Evolutionary conservation across 257 asterid genomes (phyloP), one percentile per base, ranked within the genome.

Genomic region (Fraxinus pennsylvanica): DNA sequence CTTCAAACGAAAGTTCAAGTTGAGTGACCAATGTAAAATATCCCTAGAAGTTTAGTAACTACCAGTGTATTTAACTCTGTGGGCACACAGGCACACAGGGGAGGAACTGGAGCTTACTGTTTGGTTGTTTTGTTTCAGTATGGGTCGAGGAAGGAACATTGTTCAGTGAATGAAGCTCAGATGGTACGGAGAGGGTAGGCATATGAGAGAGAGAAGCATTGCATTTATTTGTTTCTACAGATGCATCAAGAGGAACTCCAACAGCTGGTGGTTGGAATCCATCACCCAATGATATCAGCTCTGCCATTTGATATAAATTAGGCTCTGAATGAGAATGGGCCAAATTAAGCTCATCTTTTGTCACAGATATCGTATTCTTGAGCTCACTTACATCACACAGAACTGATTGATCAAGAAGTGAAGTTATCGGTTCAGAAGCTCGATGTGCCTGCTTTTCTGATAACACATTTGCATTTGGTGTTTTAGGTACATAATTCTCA

Each of bases 161-260:
- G 74, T 81, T 78, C 21, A 85, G 61, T 25, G 94, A 82, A 72
- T 89, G 84, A 57, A 86, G 75, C 84, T 91, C 98, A 9, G 94
- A 86, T 4, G 85, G 87, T 39, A 80, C 81, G 33, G 86, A 78
- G 57, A 86, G 75, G 72, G 90, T 85, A 6, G 89, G 86, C 81
- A 84, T 82, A 74, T 83, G 87, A 75, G 88, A 73, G 38, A 73
- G 78, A 73, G 84, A 68, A 78, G 70, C 75, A 63, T 33, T 74
- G 35, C 82, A 43, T 39, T 68, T 80, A 21, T 78, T 43, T 74
- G 65, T 72, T 76, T 81, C 94, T 13, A 57, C 72, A 4, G 80
- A 35, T 1, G 36, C 65, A 36, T 78, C 78, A 70, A 43, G 50
- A 61, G 70, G 78, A 79, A 32, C 70, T 70, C 76, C 82, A 68